phyloP scores from a whole-genome alignment of 1,139 yeast species.

The Taphrina communis region DNA sequence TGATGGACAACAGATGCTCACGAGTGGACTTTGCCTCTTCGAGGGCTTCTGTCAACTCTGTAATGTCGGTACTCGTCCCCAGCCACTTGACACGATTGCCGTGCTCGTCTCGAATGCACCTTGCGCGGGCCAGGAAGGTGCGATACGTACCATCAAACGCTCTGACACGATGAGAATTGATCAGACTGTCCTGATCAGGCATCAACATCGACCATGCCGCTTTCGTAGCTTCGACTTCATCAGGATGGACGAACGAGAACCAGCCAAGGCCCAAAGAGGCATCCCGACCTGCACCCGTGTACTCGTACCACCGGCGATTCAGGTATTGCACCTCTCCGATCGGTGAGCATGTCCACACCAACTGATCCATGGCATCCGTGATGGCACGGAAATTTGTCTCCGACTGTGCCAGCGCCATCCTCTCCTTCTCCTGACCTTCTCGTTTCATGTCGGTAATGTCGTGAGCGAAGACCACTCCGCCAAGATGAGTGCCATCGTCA shows the following conservation, averaged over 20 bases:
- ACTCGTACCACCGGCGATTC: conserved; percentile 26
- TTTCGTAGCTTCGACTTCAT: neutral
- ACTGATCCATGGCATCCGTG: conserved; percentile 24
- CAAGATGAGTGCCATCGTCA: conserved; percentile 17
- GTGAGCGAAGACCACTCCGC: conserved; percentile 27
- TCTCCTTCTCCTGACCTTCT: conserved; percentile 26
- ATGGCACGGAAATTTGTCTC: conserved; percentile 24
- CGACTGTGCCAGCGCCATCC: conserved; percentile 14
- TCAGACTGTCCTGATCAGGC: conserved; percentile 17
- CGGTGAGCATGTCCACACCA: conserved; percentile 13
- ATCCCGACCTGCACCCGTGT: conserved; percentile 29
- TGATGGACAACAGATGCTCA: conserved; percentile 24
- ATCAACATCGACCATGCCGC: conserved; percentile 11
- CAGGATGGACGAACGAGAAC: conserved; percentile 25
- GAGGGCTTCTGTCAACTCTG: conserved; percentile 48
- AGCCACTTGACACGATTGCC: conserved; percentile 52
- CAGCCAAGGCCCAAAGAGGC: conserved; percentile 20
- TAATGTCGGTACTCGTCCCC: conserved; percentile 54
- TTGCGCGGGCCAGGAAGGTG: conserved; percentile 50
- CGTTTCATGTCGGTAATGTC: conserved; percentile 26
- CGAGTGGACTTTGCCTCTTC: conserved; percentile 26
- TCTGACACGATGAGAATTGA: conserved; percentile 51
- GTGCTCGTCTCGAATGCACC: conserved; percentile 50
- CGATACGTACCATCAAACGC: conserved; percentile 51
- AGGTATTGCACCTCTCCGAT: conserved; percentile 9